Evolutionary conservation across 169 alveolate species (phyloP).

Genomic region (Perkinsus chesapeaki): DNA sequence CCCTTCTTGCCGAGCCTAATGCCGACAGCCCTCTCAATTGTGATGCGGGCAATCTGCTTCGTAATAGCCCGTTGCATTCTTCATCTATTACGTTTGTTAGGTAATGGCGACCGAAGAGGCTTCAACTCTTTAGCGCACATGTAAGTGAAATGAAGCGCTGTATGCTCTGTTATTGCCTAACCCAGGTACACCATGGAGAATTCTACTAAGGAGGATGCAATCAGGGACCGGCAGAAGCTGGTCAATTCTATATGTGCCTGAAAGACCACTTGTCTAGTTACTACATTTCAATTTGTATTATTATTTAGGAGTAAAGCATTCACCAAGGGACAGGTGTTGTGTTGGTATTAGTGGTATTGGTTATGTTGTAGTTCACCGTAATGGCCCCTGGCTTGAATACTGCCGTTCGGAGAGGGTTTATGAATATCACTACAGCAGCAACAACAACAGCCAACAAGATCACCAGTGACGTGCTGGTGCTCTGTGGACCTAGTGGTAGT

Average conservation of each 20-base stretch:
- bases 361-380: background rate
- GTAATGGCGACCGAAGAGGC: background rate
- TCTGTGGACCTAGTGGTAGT: background rate
- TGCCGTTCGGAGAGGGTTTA: background rate
- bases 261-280: too few species aligned
- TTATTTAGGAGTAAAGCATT: too few species aligned
- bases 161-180: background rate
- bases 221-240: background rate
- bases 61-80: slow-evolving; percentile 19
- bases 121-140: background rate
- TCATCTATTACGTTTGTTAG: background rate
- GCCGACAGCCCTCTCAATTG: slow-evolving; percentile 94
- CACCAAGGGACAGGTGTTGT: too few species aligned
- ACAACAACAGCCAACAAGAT: background rate
- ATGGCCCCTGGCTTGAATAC: background rate
- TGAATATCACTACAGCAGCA: background rate
- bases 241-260: background rate
- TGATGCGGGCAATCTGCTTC: slow-evolving; percentile 80
- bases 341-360: background rate
- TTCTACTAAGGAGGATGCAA: background rate
- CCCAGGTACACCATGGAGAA: background rate
- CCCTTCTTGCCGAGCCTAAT: slow-evolving; percentile 82
- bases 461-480: background rate
- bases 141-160: background rate
- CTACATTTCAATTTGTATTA: background rate